Evolutionary conservation across 2,329 filamentous ascomycete species (phyloP).

Genomic region (Claviceps sp.): DNA sequence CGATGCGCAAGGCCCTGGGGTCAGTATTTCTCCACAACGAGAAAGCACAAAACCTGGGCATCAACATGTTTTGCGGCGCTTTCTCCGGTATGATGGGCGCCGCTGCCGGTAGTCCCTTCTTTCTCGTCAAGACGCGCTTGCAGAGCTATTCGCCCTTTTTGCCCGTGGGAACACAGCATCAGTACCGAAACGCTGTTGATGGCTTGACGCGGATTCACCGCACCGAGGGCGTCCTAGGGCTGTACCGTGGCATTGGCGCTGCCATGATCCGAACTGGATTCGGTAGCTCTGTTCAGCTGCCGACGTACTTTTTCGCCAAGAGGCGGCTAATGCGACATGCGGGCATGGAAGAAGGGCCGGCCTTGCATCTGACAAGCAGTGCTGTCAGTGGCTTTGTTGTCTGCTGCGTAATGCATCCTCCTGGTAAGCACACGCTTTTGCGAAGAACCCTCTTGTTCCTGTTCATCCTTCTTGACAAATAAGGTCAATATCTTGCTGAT

Average conservation of each 20-base stretch:
- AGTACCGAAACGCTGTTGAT: conserved; percentile 75
- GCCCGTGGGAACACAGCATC: conserved; percentile 92
- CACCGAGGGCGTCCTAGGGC: conserved; percentile 61
- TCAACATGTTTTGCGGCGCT: conserved; percentile 92
- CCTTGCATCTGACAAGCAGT: conserved; percentile 78
- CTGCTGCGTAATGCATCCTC: conserved; percentile 95
- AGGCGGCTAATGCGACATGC: conserved; percentile 67
- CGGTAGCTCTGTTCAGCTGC: conserved; percentile 87
- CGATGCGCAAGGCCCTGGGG: conserved; percentile 63
- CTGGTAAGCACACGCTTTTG: conserved; percentile 40
- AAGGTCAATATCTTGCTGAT: conserved; percentile 2
- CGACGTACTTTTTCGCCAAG: conserved; percentile 98
- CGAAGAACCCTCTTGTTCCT: not conserved
- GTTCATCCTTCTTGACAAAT: not conserved
- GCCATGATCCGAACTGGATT: conserved; percentile 95
- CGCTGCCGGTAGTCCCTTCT: conserved; percentile 88
- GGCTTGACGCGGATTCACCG: conserved; percentile 69
- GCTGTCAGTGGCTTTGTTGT: conserved; percentile 89
- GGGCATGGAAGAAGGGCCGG: conserved; percentile 81
- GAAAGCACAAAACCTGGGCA: conserved; percentile 65
- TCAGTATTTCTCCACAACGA: conserved; percentile 56
- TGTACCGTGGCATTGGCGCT: conserved; percentile 83
- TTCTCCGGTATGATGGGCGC: conserved; percentile 82
- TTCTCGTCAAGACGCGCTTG: conserved; percentile 90
- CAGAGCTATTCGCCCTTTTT: conserved; percentile 89